Base-by-base conservation (phyloP, 768 basidiomycete species). In the Coprinopsis marcescibilis region DNA sequence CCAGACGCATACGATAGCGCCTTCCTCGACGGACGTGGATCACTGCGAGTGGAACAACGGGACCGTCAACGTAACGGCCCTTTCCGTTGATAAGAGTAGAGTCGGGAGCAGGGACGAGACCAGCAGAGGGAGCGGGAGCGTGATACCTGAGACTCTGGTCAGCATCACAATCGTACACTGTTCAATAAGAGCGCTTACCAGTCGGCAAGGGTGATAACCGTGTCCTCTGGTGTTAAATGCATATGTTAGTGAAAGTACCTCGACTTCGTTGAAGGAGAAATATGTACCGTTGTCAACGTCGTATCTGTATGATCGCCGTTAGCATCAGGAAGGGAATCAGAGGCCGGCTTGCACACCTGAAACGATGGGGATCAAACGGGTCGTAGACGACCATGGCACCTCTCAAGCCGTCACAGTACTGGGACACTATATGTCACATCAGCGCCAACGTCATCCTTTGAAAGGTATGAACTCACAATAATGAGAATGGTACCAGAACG, bases 331-430 rank as follows among this genome's bases (percentile, higher is more conserved):
- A 40, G 13, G 15, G 13, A 23, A 14, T 27, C 19, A 49, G 15
- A 14, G 8, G 2, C n/a, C 2, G 38, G 24, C 10, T 43, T 8
- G 23, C 58, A 36, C 53, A 60, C n/a, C 55, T 30, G 11, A 7
- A 6, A 13, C 21, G 45, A 43, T 58, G 55, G 15, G 63, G 63
- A 42, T 61, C 60, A 14, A 46, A 13, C 10, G 40, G 46, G 33
- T 61, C 60, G 30, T 62, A 60, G 14, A 73, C 57, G 20, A 75
- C 57, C 24, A 73, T n/a, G 8, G 64, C 60, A 2, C 73, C 73
- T 33, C 73, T 57, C 41, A 76, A 56, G 1, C 73, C 73, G 45
- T 75, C 74, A 30, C 73, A 75, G 45, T 74, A 74, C 51, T 75
- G 73, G 2, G 64, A 62, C 12, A 40, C 56, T 57, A n/a, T 25